phyloP scores from a whole-genome alignment of 768 basidiomycete genomes.

The Kwoniella sp. region DNA sequence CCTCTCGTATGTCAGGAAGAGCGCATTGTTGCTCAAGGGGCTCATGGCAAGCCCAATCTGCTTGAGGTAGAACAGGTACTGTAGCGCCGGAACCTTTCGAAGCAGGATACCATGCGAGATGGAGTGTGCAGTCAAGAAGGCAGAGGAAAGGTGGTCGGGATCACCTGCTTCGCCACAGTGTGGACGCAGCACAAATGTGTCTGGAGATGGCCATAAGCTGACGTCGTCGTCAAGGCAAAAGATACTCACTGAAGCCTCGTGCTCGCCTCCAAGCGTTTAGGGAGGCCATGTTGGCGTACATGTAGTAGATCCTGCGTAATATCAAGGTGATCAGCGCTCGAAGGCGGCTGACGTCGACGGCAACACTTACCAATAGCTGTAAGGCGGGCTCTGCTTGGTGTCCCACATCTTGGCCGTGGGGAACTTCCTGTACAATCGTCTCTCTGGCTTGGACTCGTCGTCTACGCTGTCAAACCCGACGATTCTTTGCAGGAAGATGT shows the following conservation, averaged over 20 bases:
- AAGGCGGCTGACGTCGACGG: not conserved
- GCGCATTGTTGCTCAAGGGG: constrained; percentile 92
- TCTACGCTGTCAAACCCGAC: constrained; percentile 98
- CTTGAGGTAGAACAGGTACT: constrained; percentile 92
- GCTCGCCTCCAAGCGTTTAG: constrained; percentile 85
- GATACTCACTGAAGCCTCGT: constrained; percentile 79
- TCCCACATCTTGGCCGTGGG: constrained; percentile 89
- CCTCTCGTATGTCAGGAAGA: constrained; percentile 88
- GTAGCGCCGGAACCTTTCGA: constrained; percentile 89
- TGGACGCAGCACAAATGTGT: constrained; percentile 92
- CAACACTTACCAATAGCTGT: constrained; percentile 77
- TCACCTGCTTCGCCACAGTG: constrained; percentile 98
- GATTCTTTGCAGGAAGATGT: constrained; percentile 90
- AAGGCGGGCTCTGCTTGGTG: constrained; percentile 82
- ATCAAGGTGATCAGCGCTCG: constrained; percentile 3
- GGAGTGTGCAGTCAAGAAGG: constrained; percentile 92
- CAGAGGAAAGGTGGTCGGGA: constrained; percentile 91
- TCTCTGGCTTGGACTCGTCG: constrained; percentile 90
- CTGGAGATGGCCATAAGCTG: constrained; percentile 52
- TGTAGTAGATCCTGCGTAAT: constrained; percentile 76
- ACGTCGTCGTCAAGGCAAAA: not conserved
- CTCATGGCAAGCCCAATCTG: constrained; percentile 99
- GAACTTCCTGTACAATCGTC: constrained; percentile 87
- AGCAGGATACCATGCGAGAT: constrained; percentile 99
- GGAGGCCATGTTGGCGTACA: constrained; percentile 93